Evolutionary conservation across 2,329 filamentous ascomycete species (phyloP), one percentile per base, ranked within the genome.

Genomic region (Ophiostoma perfectum): DNA sequence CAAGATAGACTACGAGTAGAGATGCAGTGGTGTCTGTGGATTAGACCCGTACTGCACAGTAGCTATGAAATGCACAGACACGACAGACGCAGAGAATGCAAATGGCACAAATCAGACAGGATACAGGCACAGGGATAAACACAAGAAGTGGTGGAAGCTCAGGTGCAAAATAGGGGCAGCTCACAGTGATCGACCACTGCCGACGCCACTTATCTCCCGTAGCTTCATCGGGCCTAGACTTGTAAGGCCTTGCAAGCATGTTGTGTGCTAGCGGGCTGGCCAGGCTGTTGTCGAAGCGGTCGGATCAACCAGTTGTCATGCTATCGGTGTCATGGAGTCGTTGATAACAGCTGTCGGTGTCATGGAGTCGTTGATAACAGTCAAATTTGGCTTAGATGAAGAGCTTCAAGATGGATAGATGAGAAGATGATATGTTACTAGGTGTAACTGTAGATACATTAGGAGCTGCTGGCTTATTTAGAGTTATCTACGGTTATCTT

Each of bases 151-250:
- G 14, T n/a, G 14, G 3, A 11, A 55, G 49, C 49, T 55, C 49
- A n/a, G 58, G 58, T 14, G 12, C 14, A 11, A 41, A n/a, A 42
- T 42, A 42, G 60, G 60, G 39, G 60, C 39, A 63, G 39, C 60
- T 45, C 42, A 58, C 36, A 58, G 42, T 47, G 70, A 71, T 71
- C 67, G 66, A 60, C 70, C 64, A 60, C 64, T 45, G 63, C 70
- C 68, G 65, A 63, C 63, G 62, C 65, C 65, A 65, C 64, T 58
- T 64, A 67, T 69, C 62, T 27, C 65, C 66, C 70, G 70, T 71
- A 67, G 66, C 70, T 69, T 41, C 11, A 66, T 70, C 66, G 64
- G 69, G 70, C 18, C 18, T 70, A 71, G 70, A 55, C 70, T 65
- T 66, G 63, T 18, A 27, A 18, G 49, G 27, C 49, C 18, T 14